A percentile compares a stretch with the other conserved stretches of the same genome.
phyloP scores from a whole-genome alignment of 164 flowering plant species.

The Vitis vinifera region ASM3070453v1 NC_081811.1:24278501-24279000 shows the following conservation, averaged over 20 bases:
- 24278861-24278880: no score
- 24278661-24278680: background rate
- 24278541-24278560: no score
- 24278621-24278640: background rate
- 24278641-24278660: slow-evolving; percentile 11
- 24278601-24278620: no score
- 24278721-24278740: slow-evolving; percentile 8
- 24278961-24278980: background rate
- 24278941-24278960: background rate
- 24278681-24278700: slow-evolving; percentile 12
- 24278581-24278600: background rate
- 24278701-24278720: slow-evolving; percentile 17
- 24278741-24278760: slow-evolving; percentile 29
- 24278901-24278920: background rate
- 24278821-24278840: slow-evolving; percentile 2
- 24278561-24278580: background rate
- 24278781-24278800: slow-evolving; percentile 41
- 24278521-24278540: no score
- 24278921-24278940: no score
- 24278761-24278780: slow-evolving; percentile 25
- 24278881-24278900: background rate
- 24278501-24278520: no score
- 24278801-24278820: slow-evolving; percentile 18
- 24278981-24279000: background rate
- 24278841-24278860: background rate